Base-by-base conservation (phyloP, 2,329 filamentous ascomycete genomes). In the Fusarium coffeatum region DNA sequence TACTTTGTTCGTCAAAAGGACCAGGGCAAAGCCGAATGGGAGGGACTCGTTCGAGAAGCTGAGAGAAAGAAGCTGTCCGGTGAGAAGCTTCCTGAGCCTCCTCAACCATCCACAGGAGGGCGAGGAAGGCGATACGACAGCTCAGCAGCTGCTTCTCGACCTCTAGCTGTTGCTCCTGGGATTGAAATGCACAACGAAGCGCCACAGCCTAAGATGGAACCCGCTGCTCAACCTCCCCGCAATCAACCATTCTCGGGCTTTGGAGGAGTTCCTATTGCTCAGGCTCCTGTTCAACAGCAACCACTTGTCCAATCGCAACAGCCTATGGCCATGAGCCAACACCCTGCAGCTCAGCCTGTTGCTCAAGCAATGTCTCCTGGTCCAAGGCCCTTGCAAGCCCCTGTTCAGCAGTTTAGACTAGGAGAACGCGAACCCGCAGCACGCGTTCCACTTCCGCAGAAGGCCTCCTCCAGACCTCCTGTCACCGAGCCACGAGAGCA, bases 1-100 rank as follows among this genome's bases (percentile, higher is more conserved):
- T 91, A 90, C 74, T 92, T 87, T 70, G 83, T 86, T 25, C 85
- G 89, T 7, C 87, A 90, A 72, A 88, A 89, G 74, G 89, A 90
- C 69, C 83, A 85, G 65, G 81, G 82, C 20, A 88, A 87, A 70
- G 79, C 81, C 5, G 88, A 90, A 53, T 91, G 87, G 85, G 88
- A 89, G 64, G 78, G 78, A 8, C 84, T 91, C 61, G 87, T 89
- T 3, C 81, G 81, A 53, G 88, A 90, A 47, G 88, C 90, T 18
- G 88, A 92, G 67, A 81, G 78, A 27, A 89, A 87, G 78, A 83
- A 82, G 55, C 69, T 75, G 11, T 80, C 86, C 55, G 88, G 88
- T 47, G 89, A 91, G 78, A 86, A 86, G 72, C 81, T 86, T 55
- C 89, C 88, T 2, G 83, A 86, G 23, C 86, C 89, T 37, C 89